phyloP scores from a whole-genome alignment of 495 filamentous ascomycete genomes.

The Darksidea phi region DNA sequence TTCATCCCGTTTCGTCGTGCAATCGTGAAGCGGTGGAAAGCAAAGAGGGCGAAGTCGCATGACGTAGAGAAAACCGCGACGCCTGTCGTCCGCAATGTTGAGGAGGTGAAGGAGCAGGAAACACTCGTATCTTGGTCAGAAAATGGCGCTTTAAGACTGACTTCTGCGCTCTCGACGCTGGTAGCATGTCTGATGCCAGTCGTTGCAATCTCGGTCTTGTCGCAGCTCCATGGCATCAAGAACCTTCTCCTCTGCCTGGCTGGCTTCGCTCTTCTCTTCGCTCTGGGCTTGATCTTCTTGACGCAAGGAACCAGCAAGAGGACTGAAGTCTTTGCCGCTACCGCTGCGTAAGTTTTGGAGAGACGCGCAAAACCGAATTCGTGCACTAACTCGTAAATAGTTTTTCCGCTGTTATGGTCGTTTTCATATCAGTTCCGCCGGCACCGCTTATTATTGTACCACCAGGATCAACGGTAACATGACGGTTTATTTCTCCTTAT shows the following conservation, averaged over 20 bases:
- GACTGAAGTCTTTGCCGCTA: not conserved
- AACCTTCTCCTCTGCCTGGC: not conserved
- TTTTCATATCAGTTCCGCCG: too few relatives aligned
- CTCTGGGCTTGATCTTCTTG: not conserved
- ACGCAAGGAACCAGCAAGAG: not conserved
- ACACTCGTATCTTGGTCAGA: constrained; percentile 6
- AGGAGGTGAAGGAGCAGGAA: not conserved
- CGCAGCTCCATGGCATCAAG: not conserved
- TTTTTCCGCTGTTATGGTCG: too few relatives aligned
- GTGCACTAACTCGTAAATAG: too few relatives aligned
- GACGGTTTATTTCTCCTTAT: too few relatives aligned
- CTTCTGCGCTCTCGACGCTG: not conserved
- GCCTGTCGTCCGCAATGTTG: not conserved
- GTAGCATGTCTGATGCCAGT: not conserved
- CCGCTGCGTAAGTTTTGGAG: too few relatives aligned
- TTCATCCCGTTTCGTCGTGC: not conserved
- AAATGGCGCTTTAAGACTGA: constrained; percentile 2
- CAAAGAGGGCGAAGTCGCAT: not conserved
- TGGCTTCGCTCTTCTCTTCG: not conserved
- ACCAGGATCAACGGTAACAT: too few relatives aligned
- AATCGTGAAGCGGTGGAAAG: too few relatives aligned
- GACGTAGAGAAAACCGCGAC: not conserved
- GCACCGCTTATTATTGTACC: too few relatives aligned
- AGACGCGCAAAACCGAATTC: too few relatives aligned
- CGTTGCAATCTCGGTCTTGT: not conserved